Base-by-base conservation (phyloP, 2,329 filamentous ascomycete genomes). In the Scytalidium sp. region DNA sequence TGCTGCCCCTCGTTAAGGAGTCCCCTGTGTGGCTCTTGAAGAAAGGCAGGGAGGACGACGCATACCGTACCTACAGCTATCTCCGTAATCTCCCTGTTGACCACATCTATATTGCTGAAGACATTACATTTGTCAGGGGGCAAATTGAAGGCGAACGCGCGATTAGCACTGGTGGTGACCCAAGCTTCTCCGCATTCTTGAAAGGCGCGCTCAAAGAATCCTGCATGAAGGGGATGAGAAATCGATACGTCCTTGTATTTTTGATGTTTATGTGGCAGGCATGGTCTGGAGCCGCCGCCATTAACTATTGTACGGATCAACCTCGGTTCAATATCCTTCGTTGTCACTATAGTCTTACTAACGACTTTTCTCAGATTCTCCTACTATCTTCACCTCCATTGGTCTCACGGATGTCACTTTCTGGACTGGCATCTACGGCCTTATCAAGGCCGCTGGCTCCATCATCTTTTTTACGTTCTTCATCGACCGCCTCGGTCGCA, bases 21-120 rank as follows among this genome's bases (percentile, higher is more conserved):
- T 87, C 83, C 0, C 85, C 85, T 1, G 77, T 85, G 54, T 89
- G 85, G 85, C 74, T 89, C 22, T 83, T 88, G 58, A 74, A 75
- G 42, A 83, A 83, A 58, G 82, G 80, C 39, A 72, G 74, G 15
- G 76, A 80, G 45, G 81, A 87, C 32, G 67, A 84, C 60, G 84
- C 78, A 15, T 70, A 82, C 51, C 69, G 72, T 49, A 76, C 75
- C 41, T 73, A 87, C 43, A 81, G 77, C 73, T 87, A 83, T 82
- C 81, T 88, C 55, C 76, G 84, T 40, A 77, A 84, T 47, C 75
- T 87, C 2, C 64, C 71, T 8, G 63, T 69, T 0, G 72, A 76
- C 5, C 75, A 88, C 54, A 67, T 73, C 44, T 90, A 91, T 64
- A 85, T 92, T 51, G 70, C 85, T 1, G 87, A 92, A 64, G 88